phyloP scores from a whole-genome alignment of 169 alveolate genomes.

The Theileria orientalis region DNA sequence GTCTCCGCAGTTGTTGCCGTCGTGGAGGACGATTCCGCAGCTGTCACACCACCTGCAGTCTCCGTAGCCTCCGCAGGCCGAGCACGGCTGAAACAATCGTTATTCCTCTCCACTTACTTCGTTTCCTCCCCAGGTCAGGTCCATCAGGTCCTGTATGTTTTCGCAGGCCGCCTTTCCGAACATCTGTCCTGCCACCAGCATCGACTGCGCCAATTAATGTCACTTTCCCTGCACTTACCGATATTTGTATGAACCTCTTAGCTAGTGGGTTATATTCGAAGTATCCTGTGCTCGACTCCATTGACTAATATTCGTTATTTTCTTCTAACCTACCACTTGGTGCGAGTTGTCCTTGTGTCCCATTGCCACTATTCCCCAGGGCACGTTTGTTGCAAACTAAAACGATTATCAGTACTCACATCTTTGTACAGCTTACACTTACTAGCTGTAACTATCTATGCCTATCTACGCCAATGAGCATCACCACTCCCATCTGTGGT shows the following conservation, averaged over 20 bases:
- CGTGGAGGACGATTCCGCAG: conserved; percentile 66
- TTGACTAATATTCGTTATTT: neutral
- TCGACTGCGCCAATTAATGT: neutral
- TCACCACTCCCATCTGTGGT: no score
- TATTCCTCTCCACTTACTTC: conserved; percentile 6
- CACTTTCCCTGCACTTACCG: neutral
- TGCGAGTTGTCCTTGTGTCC: conserved; percentile 37
- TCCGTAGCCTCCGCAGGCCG: conserved; percentile 64
- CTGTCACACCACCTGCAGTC: conserved; percentile 62
- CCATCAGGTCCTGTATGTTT: conserved; percentile 55
- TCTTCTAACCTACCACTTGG: neutral
- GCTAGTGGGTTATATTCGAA: conserved; percentile 52
- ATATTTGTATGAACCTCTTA: conserved; percentile 51
- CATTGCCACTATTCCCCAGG: conserved; percentile 61
- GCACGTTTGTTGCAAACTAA: conserved; percentile 40
- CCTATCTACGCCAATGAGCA: no score
- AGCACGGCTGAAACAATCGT: conserved; percentile 23
- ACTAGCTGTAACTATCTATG: no score
- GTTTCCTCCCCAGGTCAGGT: conserved; percentile 63
- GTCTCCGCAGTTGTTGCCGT: conserved; percentile 61
- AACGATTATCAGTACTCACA: neutral
- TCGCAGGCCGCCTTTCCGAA: conserved; percentile 51
- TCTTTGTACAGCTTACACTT: no score
- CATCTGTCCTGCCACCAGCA: conserved; percentile 26
- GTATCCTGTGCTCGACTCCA: conserved; percentile 48